Evolutionary conservation across 2,329 filamentous ascomycete species (phyloP), one percentile per base, ranked within the genome.

Genomic region (Hypomyces rosellus): DNA sequence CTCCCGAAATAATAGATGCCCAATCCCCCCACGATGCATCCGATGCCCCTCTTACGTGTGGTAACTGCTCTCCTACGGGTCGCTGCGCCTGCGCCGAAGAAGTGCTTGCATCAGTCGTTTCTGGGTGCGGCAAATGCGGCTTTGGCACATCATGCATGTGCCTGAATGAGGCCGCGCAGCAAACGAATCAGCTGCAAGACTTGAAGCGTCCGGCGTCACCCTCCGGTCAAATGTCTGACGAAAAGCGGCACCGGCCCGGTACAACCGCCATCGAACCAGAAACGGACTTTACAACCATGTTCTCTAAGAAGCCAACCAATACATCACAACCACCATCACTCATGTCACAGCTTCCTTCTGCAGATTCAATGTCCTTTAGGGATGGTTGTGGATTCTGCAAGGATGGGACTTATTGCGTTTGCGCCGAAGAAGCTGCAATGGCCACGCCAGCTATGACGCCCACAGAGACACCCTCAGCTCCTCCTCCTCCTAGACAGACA

Each of bases 381-480:
- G 88, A 92, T 59, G 78, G 81, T 16, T 93, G 88, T 64, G 88
- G 88, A 6, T 93, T 93, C 69, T 93, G 88, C 68, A 81, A 85
- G 54, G 86, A 91, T 53, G 87, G 86, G 4, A 90, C 85, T 1
- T 88, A 88, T 59, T 93, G 88, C 62, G 82, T 90, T 57, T 93
- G 88, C 66, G 88, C 87, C 20, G 88, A 91, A 56, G 88, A 91
- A 56, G 68, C 72, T 16, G 68, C 72, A 20, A 63, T 72, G 54
- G 66, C 64, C 9, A 68, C 66, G 33, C 66, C 71, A 1, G 66
- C 69, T 46, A 68, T 71, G 58, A 66, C 70, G 12, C 65, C 65
- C 2, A 62, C 70, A 13, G 69, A 73, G 38, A 65, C 68, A 1
- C 49, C 40, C 25, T n/a, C 16, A 16, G 65, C 72, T 6, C 68